Evolutionary conservation across 148 eudicot species (phyloP).

Genomic region (Persicaria tinctoria): DNA sequence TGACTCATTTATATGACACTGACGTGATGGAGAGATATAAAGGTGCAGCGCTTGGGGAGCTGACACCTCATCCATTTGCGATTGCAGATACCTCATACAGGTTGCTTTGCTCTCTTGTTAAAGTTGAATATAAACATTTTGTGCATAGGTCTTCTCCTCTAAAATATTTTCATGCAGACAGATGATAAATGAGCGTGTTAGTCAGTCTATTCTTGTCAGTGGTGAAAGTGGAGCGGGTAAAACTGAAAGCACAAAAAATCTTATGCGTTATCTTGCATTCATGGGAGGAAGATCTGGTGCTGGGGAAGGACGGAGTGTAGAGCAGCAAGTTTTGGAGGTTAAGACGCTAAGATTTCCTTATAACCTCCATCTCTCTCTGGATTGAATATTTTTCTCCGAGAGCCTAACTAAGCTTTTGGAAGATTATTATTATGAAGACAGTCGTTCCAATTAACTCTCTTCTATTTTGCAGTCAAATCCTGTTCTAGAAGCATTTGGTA

Average conservation of each 20-base stretch:
- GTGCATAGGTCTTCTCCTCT: neutral
- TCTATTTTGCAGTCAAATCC: conserved; percentile 55
- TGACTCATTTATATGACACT: conserved; percentile 73
- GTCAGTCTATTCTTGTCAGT: conserved; percentile 74
- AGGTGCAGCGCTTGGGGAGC: conserved; percentile 73
- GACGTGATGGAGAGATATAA: conserved; percentile 76
- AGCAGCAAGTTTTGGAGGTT: conserved; percentile 80
- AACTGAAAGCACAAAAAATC: conserved; percentile 75
- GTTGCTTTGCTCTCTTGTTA: conserved; percentile 26
- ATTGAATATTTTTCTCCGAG: too few relatives aligned
- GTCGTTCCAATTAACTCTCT: conserved; percentile 10
- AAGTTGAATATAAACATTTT: neutral
- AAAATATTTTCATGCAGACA: conserved; percentile 34
- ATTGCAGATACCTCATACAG: conserved; percentile 95
- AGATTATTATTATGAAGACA: neutral
- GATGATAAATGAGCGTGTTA: conserved; percentile 59
- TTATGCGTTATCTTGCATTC: conserved; percentile 71
- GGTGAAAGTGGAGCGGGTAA: conserved; percentile 92
- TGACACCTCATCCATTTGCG: conserved; percentile 94
- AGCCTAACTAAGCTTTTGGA: neutral
- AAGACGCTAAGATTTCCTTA: neutral
- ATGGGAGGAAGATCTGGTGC: conserved; percentile 53
- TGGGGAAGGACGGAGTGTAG: conserved; percentile 51
- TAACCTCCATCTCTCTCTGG: neutral
- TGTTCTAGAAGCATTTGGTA: conserved; percentile 78